Evolutionary conservation across 805 yeast species (phyloP), one percentile per base, ranked within the genome.

Genomic region (Myxozyma monticola): DNA sequence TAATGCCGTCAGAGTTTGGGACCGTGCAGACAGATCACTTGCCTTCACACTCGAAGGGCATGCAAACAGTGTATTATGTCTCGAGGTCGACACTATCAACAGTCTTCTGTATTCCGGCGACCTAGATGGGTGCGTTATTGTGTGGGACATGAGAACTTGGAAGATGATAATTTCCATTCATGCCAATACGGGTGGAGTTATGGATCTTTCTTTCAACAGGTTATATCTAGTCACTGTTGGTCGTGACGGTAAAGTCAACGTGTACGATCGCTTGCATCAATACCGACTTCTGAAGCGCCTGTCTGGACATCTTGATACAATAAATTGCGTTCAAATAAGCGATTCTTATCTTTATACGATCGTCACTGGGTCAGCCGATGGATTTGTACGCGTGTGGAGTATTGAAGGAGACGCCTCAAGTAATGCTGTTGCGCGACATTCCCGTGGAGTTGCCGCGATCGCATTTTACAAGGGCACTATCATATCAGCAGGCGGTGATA

Each of bases 31-130:
- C 2, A 93, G 95, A 1, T 79, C 81, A 63, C 73, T 88, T 43
- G 81, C 93, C 21, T 85, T 96, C 6, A 90, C 98, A 0, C 89
- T 91, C 68, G 74, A 89, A 36, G 98, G 98, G 2, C 98, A 93
- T 69, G 83, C 81, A 42, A 91, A 85, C 62, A 81, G 87, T 42
- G 96, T 93, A 3, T 74, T 85, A 30, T 79, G 86, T 57, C 89
- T 93, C 44, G 97, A 91, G 66, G 85, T 88, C 58, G 79, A 79
- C 57, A 77, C 79, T 56, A 30, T 17, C 15, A 17, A 34, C 4
- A 88, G 85, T 62, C 75, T 87, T 24, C 88, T 93, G 63, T 97
- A 88, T 1, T 83, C 91, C 7, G 98, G 98, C 0, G 83, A 93
- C 33, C 95, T 96, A 0, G 98, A 93, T 69, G 78, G 80, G 55